Conservation (phyloP, 2,329 filamentous ascomycete species). For the Nothophaeocryptopus gaeumannii region DNA sequence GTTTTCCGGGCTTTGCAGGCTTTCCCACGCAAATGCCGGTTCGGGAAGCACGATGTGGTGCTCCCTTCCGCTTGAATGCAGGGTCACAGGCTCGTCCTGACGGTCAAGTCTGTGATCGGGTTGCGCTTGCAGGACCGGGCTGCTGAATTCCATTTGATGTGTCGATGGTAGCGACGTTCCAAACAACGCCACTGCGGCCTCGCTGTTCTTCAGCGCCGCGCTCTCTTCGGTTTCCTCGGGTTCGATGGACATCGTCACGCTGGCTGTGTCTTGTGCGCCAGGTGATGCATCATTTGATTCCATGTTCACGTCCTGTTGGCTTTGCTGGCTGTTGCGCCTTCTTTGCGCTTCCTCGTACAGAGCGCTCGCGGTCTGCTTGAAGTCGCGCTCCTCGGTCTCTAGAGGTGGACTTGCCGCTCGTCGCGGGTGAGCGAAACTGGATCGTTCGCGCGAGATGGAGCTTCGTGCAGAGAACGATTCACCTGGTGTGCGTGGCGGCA, state of each 20-base stretch:
- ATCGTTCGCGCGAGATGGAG: slow-evolving; percentile 39
- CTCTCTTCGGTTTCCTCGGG: slow-evolving; percentile 46
- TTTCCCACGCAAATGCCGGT: slow-evolving; percentile 34
- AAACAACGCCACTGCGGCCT: slow-evolving; percentile 50
- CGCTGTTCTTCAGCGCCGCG: slow-evolving; percentile 50
- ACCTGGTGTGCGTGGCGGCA: slow-evolving; percentile 59
- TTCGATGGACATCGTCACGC: slow-evolving; percentile 37
- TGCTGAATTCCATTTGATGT: slow-evolving; percentile 44
- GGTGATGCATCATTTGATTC: slow-evolving; percentile 28
- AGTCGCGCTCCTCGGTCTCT: slow-evolving; percentile 93
- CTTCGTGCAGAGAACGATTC: slow-evolving; percentile 58
- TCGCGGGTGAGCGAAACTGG: slow-evolving; percentile 56
- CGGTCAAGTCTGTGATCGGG: slow-evolving; percentile 16
- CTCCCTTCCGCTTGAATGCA: slow-evolving; percentile 17
- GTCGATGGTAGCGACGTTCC: slow-evolving; percentile 46
- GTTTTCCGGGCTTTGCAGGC: slow-evolving; percentile 70
- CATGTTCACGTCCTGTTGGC: slow-evolving; percentile 38
- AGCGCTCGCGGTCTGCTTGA: slow-evolving; percentile 89
- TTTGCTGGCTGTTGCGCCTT: slow-evolving; percentile 39
- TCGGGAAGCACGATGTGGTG: slow-evolving; percentile 28
- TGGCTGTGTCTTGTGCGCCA: slow-evolving; percentile 33
- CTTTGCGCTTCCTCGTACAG: slow-evolving; percentile 60
- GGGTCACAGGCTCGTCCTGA: slow-evolving; percentile 20
- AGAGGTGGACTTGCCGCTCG: slow-evolving; percentile 82
- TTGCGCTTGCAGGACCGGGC: slow-evolving; percentile 45